Base-by-base conservation (phyloP, 2,329 filamentous ascomycete genomes). In the Metarhizium guizhouense region DNA sequence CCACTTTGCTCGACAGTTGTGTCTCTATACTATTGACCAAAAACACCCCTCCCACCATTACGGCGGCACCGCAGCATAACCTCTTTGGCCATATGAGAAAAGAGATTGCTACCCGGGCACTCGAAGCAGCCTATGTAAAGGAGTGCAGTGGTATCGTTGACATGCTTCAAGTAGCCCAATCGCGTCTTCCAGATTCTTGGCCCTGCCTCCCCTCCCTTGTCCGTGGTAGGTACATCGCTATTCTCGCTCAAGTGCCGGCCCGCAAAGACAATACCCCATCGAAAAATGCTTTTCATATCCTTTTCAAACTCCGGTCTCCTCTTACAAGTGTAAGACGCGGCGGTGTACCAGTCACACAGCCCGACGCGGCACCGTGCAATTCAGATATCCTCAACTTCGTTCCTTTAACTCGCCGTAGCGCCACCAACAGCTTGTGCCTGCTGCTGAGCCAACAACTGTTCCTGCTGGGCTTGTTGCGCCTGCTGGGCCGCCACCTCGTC, bases 401-500 rank as follows among this genome's bases (percentile, higher is more conserved):
- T 43, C 32, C 8, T 56, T 56, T 57, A 62, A 54, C 58, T 60
- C 38, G 55, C 32, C 20, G 53, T 54, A 5, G 47, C 56, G 4
- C 50, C 32, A n/a, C 32, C 20, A 25, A 51, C 40, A 16, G 29
- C 51, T 29, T 53, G 57, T 42, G 42, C 63, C 54, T 68, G 64
- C 58, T 68, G 66, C 52, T 65, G 64, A 29, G 61, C 64, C 25
- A 67, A 56, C 16, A 64, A 59, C 51, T 67, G 52, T 34, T 65
- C 62, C 58, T 67, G 63, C 40, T 59, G 64, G 38, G 62, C 25
- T 25, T 25, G 25, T 25, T 25, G 25, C 25, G 25, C 62, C 58
- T 67, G 63, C 40, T 59, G 64, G 38, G 62, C 64, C 20, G 72
- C 74, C 53, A 75, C 70, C 62, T 76, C 74, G 53, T 76, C 71